A percentile compares a stretch with the other conserved stretches of the same genome.
These are phyloP conservation scores for Penicillium robsamsonii DNA, from an alignment of 495 filamentous ascomycete species.

Conservation along the genomic window DNA sequence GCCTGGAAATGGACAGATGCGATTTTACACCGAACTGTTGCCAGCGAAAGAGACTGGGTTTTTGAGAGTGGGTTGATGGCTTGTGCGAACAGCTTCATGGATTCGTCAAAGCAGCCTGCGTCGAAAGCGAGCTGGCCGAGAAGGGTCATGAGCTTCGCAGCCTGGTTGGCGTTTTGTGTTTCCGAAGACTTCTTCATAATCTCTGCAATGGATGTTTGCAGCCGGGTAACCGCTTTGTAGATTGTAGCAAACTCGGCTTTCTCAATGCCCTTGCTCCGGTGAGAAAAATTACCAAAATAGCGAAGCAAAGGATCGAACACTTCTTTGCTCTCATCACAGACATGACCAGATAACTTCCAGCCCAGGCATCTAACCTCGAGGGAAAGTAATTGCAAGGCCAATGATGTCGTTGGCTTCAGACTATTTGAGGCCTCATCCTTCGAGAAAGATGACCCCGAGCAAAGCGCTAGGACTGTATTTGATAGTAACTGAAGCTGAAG, in stretches of 20 bases:
- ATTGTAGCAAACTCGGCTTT: slow-evolving; percentile 41
- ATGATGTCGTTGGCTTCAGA: slow-evolving; percentile 55
- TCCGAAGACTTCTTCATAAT: slow-evolving; percentile 28
- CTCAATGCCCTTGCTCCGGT: slow-evolving; percentile 46
- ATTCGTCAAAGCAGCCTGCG: slow-evolving; percentile 44
- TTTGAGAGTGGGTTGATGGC: slow-evolving; percentile 32
- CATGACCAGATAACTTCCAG: slow-evolving; percentile 71
- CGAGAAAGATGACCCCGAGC: slow-evolving; percentile 38
- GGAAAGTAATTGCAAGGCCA: slow-evolving; percentile 66
- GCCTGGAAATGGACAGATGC: slow-evolving; percentile 41
- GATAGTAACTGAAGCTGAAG: slow-evolving; percentile 69
- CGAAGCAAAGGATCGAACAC: slow-evolving; percentile 65
- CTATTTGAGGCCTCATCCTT: slow-evolving; percentile 41
- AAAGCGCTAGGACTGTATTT: slow-evolving; percentile 63
- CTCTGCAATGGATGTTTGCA: slow-evolving; percentile 35
- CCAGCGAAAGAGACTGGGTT: slow-evolving; percentile 36
- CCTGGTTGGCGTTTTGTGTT: slow-evolving; percentile 26
- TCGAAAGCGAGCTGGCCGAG: slow-evolving; percentile 48
- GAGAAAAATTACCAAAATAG: slow-evolving; percentile 60
- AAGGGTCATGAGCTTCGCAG: slow-evolving; percentile 34
- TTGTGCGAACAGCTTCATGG: slow-evolving; percentile 39
- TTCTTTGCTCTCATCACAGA: slow-evolving; percentile 65
- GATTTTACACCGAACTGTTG: slow-evolving; percentile 45
- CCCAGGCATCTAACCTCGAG: slow-evolving; percentile 63
- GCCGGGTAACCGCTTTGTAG: slow-evolving; percentile 39